Conservation (phyloP, 202 grass and related monocot genomes). For the Cymbopogon flexuosus region DNA sequence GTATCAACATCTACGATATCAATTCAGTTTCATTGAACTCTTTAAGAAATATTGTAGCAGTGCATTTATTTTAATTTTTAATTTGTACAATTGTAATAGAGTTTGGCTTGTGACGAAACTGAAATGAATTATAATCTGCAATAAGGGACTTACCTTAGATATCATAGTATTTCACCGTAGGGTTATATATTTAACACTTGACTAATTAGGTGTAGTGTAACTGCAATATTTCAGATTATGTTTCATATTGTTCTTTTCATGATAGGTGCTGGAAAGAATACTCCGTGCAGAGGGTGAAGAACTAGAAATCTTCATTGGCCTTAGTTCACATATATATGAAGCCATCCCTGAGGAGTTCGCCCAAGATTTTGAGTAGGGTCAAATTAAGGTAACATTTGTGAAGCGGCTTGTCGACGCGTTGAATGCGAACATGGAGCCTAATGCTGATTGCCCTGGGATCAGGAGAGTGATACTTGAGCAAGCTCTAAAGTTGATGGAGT, state of each 20-base stretch:
- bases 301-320: background rate
- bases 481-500: background rate
- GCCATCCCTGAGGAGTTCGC: background rate
- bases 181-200: background rate
- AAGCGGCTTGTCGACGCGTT: background rate
- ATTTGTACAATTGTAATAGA: background rate
- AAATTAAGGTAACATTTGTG: background rate
- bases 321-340: background rate
- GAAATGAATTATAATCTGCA: background rate
- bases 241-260: background rate
- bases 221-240: background rate
- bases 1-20: background rate
- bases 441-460: background rate
- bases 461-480: background rate
- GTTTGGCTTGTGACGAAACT: background rate
- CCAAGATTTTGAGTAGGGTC: background rate
- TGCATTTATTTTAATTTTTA: background rate
- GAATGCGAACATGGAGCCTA: background rate
- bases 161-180: background rate
- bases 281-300: background rate
- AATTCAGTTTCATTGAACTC: background rate
- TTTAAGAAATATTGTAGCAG: background rate
- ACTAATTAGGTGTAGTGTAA: background rate
- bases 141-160: background rate
- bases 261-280: background rate